These are phyloP conservation scores for Psidium guajava DNA, from an alignment of 345 rosid genomes.

Conservation along the genomic window DNA sequence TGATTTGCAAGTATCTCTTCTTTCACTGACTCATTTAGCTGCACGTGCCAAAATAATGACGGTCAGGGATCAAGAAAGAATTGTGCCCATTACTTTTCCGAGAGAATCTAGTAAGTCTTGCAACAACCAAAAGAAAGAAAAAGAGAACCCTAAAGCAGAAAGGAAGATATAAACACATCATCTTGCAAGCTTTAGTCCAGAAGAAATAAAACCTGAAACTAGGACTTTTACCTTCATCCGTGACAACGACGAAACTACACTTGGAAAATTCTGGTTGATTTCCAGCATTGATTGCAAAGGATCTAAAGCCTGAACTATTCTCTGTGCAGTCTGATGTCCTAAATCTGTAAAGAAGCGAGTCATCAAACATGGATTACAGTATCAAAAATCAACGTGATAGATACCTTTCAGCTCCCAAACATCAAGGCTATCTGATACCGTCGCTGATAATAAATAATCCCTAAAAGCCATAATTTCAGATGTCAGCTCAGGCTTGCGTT, in stretches of 20 bases:
- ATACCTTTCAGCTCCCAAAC: slow-evolving; percentile 98
- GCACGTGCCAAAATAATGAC: slow-evolving; percentile 13
- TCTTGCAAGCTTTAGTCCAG: not conserved
- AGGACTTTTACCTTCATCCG: slow-evolving; percentile 72
- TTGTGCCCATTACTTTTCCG: not conserved
- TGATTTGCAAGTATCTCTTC: slow-evolving; percentile 92
- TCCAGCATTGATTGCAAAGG: slow-evolving; percentile 95
- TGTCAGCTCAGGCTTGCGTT: slow-evolving; percentile 79
- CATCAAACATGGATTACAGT: not conserved
- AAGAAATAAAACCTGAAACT: not conserved
- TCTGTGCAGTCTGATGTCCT: slow-evolving; percentile 98
- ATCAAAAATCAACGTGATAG: not conserved
- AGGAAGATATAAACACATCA: not conserved
- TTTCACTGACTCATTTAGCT: slow-evolving; percentile 84
- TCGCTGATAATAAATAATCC: slow-evolving; percentile 80
- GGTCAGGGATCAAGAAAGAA: not conserved
- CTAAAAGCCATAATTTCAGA: slow-evolving; percentile 90
- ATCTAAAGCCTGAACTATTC: slow-evolving; percentile 91
- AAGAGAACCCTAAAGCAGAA: not conserved
- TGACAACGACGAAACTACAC: slow-evolving; percentile 88
- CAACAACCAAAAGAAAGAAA: not conserved
- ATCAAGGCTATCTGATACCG: slow-evolving; percentile 88
- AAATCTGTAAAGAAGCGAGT: slow-evolving; percentile 47
- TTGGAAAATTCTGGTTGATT: slow-evolving; percentile 96
- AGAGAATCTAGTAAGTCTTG: not conserved